These are phyloP conservation scores for Acanthamoeba lenticulata DNA, from an alignment of 208 protist genomes.

Conservation along the genomic window DNA sequence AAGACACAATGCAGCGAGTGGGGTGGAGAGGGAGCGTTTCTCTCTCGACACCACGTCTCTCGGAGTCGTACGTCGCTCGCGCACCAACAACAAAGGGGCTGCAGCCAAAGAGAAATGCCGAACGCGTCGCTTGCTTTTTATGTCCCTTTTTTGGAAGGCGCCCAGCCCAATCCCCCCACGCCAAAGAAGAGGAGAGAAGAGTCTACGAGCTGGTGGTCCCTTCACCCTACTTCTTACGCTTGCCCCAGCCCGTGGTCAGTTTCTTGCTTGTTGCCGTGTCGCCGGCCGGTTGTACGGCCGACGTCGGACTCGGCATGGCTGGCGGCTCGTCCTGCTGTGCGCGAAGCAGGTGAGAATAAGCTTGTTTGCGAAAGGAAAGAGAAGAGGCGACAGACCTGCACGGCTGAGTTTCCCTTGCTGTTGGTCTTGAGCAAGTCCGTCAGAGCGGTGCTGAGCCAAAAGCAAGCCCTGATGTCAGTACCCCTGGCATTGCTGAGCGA, in stretches of 20 bases:
- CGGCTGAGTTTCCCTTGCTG: not conserved
- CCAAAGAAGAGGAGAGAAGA: not conserved
- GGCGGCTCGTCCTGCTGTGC: not conserved
- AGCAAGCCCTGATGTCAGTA: not conserved
- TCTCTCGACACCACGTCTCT: no score
- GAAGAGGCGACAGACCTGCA: not conserved
- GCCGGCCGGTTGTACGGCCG: not conserved
- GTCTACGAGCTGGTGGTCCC: not conserved
- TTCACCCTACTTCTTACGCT: not conserved
- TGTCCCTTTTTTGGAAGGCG: not conserved
- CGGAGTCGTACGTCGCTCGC: no score
- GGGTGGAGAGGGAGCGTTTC: no score
- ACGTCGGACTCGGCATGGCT: not conserved
- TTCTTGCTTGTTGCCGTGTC: not conserved
- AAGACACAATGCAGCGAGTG: not conserved
- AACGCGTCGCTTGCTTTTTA: not conserved
- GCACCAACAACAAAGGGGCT: not conserved
- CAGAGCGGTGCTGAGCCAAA: not conserved
- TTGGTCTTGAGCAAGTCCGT: not conserved
- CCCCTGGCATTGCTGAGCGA: not conserved
- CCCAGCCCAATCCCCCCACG: no score
- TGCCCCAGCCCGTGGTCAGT: slow-evolving; percentile 14
- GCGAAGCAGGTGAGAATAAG: no score
- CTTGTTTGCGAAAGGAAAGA: not conserved
- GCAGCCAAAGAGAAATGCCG: not conserved